These are phyloP conservation scores for Calocera viscosa DNA, from an alignment of 768 basidiomycete species.

Conservation along the genomic window DNA sequence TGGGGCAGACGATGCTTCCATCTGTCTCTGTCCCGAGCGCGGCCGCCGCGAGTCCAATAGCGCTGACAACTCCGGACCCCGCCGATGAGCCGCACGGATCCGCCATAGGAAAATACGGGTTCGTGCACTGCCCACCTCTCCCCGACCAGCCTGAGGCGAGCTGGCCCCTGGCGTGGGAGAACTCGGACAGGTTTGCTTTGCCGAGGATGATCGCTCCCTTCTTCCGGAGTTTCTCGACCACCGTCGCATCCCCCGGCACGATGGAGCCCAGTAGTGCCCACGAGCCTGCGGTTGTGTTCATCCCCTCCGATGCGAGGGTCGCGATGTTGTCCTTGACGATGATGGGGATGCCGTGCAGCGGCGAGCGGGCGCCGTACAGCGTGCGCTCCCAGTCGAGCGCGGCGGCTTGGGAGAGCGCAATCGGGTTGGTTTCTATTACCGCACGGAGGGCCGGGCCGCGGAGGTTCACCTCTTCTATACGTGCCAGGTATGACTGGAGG, in stretches of 20 bases:
- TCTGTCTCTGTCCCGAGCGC: constrained; percentile 39
- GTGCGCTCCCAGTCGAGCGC: background rate
- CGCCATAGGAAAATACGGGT: constrained; percentile 34
- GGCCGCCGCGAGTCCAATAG: constrained; percentile 35
- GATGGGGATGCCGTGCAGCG: constrained; percentile 5
- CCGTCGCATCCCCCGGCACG: constrained; percentile 28
- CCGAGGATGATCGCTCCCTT: constrained; percentile 32
- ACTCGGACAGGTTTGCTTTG: constrained; percentile 35
- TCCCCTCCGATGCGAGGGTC: constrained; percentile 20
- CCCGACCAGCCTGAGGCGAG: constrained; percentile 36
- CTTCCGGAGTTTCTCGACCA: constrained; percentile 25
- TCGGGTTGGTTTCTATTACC: background rate
- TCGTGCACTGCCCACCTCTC: constrained; percentile 35
- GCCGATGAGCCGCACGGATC: constrained; percentile 34
- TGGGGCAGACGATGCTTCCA: constrained; percentile 39
- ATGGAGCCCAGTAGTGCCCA: constrained; percentile 29
- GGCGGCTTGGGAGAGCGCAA: background rate
- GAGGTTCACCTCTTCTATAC: constrained; percentile 3
- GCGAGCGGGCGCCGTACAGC: background rate
- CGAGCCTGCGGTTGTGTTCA: constrained; percentile 35
- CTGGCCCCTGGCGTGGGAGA: constrained; percentile 31
- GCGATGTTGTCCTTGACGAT: constrained; percentile 9
- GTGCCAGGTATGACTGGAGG: background rate
- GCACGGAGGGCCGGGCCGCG: background rate
- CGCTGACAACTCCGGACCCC: constrained; percentile 32